Evolutionary conservation across 1,139 yeast species (phyloP).

Genomic region (Candida sanyaensis): DNA sequence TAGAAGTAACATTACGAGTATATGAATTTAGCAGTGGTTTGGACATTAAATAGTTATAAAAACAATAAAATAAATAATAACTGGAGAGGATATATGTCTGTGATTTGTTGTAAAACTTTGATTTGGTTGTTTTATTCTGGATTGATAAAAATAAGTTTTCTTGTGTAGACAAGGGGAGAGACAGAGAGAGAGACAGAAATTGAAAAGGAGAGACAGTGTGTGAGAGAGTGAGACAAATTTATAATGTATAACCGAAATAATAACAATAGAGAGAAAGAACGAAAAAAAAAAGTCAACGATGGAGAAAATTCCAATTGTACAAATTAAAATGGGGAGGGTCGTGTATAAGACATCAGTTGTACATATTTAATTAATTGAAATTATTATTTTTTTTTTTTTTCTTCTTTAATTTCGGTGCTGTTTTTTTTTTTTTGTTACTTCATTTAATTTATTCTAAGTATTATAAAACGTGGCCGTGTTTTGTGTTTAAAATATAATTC

Average conservation of each 20-base stretch:
- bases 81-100: background rate
- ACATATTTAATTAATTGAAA: too few relatives aligned
- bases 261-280: background rate
- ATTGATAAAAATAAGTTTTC: background rate
- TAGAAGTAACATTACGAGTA: slow-evolving; percentile 15
- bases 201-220: background rate
- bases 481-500: too few relatives aligned
- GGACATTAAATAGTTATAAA: slow-evolving; percentile 15
- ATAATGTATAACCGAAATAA: background rate
- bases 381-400: too few relatives aligned
- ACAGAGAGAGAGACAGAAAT: background rate
- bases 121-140: background rate
- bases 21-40: slow-evolving; percentile 9
- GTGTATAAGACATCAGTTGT: background rate
- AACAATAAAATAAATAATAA: background rate
- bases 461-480: too few relatives aligned
- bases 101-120: background rate
- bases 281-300: background rate
- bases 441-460: too few relatives aligned
- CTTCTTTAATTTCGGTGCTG: too few relatives aligned
- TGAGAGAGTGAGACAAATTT: background rate
- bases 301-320: background rate
- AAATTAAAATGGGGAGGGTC: background rate
- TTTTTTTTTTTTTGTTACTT: too few relatives aligned
- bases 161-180: background rate